Evolutionary conservation across 305 asterid species (phyloP), one percentile per base, ranked within the genome.

Genomic region (Plantago coronopus): DNA sequence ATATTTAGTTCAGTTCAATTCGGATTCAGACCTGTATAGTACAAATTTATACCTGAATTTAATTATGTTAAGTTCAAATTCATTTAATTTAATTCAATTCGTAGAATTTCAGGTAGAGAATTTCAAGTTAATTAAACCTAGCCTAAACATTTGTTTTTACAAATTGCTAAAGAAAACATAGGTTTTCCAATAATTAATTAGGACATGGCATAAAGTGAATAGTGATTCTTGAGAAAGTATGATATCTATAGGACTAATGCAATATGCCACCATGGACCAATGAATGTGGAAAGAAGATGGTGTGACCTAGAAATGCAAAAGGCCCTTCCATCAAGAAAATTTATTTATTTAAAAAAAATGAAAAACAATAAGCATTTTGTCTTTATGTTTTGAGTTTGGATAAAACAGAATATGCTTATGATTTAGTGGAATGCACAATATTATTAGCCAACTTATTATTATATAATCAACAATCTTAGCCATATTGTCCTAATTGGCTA

Each of bases 401-500:
- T 69, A 45, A 54, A 40, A 27, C 17, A 62, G 46, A 60, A 57
- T 71, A 75, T 69, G 73, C 81, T 54, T 65, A 31, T 49, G 48
- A 23, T 57, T 65, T 43, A 70, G 81, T 76, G 77, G 81, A 66
- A 60, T 70, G 38, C 68, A 75, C 55, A 72, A 70, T 73, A 69
- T 61, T 67, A 72, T 48, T 56, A 23, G 54, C 31, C 29, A 60
- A 69, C 38, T 44, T 65, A 68, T n/a, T n/a, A n/a, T n/a, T n/a
- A 69, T 48, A 57, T 66, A 73, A 69, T 63, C 21, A 42, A 71
- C 21, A 42, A 71, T 50, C 69, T 53, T 49, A 65, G 65, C 51
- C 81, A 78, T 69, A 71, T 80, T 71, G 82, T 47, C 73, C 81
- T 49, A 60, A 67, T 59, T 68, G 45, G 66, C 51, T 66, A 31